Base-by-base conservation (phyloP, 1,284 basidiomycete species). In the Papiliotrema laurentii region DNA sequence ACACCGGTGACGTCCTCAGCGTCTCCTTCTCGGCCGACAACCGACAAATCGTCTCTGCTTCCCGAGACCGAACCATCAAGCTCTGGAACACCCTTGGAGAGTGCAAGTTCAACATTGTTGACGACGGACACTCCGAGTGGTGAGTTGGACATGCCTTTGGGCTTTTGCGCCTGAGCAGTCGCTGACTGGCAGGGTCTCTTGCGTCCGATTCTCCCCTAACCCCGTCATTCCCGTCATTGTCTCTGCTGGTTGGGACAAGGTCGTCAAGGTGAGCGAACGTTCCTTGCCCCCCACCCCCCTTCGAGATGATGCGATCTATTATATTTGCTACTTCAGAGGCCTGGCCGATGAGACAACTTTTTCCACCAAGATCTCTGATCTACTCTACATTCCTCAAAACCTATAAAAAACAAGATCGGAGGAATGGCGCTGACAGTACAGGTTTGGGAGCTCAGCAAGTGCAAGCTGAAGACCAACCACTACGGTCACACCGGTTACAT, bases 11-110 rank as follows among this genome's bases (percentile, higher is more conserved):
- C 73, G 96, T 99, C 59, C 83, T 98, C 58, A 96, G 91, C 60
- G 91, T 96, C 79, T 91, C 88, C 76, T 96, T 96, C 83, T 91
- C 87, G 58, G 91, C 91, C 58, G 92, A 94, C 78, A 96, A 96
- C 84, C 81, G 91, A 72, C 94, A 98, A 77, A 99, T 99, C 74
- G 96, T 98, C 62, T 97, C 92, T 54, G 96, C 92, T 52, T 93
- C 91, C 58, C 88, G 96, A 65, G 96, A 99, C 83, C 82, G 81
- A 75, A 87, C 87, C 48, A 99, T 98, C 82, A 99, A 98, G 78
- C 88, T 99, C 71, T 99, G 96, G 96, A 98, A 99, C 81, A 99
- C 96, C 59, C 86, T 99, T 60, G 96, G 96, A 73, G 96, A 99
- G 79, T 98, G 96, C 83, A 99, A 98, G 78, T 98, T 92, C 77